These are phyloP conservation scores for Stevia rebaudiana DNA, from an alignment of 140 eudicot species.

Conservation along the genomic window DNA sequence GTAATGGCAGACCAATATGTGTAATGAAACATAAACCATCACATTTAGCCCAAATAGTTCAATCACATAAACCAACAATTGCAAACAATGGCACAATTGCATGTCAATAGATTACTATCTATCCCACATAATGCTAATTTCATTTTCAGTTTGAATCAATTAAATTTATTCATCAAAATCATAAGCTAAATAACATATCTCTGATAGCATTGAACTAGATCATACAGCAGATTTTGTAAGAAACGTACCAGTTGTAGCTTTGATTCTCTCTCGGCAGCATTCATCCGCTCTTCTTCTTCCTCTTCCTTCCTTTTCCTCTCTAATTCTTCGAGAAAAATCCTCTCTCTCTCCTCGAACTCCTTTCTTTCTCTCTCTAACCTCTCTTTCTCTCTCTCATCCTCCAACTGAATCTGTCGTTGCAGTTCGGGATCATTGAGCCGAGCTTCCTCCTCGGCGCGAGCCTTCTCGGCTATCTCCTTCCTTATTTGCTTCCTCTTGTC, in stretches of 20 bases:
- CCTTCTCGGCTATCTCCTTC: constrained; percentile 68
- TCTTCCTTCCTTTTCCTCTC: constrained; percentile 42
- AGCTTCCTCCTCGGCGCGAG: constrained; percentile 67
- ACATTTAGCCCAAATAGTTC: not conserved
- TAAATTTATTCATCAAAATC: not conserved
- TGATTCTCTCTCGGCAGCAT: constrained; percentile 28
- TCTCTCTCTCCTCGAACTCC: constrained; percentile 82
- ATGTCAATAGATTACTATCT: not conserved
- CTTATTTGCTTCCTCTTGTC: constrained; percentile 79
- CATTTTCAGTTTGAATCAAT: not conserved
- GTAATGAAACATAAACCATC: not conserved
- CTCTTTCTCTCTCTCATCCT: constrained; percentile 58
- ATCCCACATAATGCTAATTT: not conserved
- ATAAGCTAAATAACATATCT: not conserved
- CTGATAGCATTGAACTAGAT: not conserved
- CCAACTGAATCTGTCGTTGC: constrained; percentile 46
- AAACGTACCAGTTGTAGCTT: constrained; percentile 35
- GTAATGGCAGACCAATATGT: not conserved
- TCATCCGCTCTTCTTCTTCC: constrained; percentile 42
- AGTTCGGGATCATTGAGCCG: constrained; percentile 64
- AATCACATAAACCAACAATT: not conserved
- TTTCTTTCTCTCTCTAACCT: constrained; percentile 60
- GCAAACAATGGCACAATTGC: not conserved
- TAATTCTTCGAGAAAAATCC: constrained; percentile 50
- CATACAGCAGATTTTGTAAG: not conserved